These are phyloP conservation scores for Yamadazyma dendronema DNA, from an alignment of 1,139 yeast species.

Conservation along the genomic window DNA sequence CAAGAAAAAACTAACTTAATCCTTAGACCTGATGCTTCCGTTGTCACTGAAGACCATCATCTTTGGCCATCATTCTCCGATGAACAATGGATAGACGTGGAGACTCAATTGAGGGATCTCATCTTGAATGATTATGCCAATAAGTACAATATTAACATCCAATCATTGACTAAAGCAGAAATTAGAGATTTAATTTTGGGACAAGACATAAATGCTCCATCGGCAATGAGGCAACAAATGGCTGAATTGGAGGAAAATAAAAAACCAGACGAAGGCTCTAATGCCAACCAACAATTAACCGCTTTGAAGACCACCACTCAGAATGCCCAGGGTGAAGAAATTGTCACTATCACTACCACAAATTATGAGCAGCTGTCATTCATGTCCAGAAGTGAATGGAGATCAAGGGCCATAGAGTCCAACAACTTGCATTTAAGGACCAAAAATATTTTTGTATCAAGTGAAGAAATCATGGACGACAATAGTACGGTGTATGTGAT, in stretches of 20 bases:
- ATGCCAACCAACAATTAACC: conserved; percentile 48
- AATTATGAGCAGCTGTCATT: conserved; percentile 84
- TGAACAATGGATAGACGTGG: conserved; percentile 92
- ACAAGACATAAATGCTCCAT: conserved; percentile 89
- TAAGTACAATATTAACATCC: conserved; percentile 81
- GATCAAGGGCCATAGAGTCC: conserved; percentile 80
- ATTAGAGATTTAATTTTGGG: conserved; percentile 92
- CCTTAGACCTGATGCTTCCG: conserved; percentile 70
- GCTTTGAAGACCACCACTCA: conserved; percentile 84
- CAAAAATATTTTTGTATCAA: conserved; percentile 67
- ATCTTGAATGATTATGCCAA: conserved; percentile 83
- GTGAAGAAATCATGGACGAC: conserved; percentile 53
- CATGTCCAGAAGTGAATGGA: conserved; percentile 88
- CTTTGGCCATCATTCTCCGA: conserved; percentile 89
- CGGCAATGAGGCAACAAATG: conserved; percentile 73
- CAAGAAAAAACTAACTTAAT: conserved; percentile 76
- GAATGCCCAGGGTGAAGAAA: conserved; percentile 95
- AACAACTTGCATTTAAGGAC: conserved; percentile 71
- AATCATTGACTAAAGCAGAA: conserved; percentile 88
- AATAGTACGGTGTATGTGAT: conserved; percentile 61
- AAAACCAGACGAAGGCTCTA: conserved; percentile 21
- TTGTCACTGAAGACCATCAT: conserved; percentile 73
- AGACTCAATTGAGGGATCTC: conserved; percentile 81
- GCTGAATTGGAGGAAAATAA: conserved; percentile 63
- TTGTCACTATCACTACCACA: conserved; percentile 89